These are phyloP conservation scores for Vigna hirtella DNA, from an alignment of 306 rosid species.

Conservation along the genomic window DNA sequence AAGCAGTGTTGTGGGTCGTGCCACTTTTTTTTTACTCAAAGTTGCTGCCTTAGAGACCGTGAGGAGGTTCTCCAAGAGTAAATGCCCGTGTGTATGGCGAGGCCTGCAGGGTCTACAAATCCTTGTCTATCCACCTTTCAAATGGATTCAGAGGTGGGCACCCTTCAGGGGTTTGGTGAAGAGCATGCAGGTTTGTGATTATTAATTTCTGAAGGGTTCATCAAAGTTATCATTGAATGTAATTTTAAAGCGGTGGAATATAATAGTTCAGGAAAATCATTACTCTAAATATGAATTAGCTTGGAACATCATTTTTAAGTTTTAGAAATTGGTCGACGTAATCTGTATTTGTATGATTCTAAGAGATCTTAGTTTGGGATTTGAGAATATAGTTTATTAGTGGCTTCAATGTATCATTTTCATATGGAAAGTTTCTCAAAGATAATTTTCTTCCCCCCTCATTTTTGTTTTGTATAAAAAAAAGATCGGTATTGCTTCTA, in stretches of 20 bases:
- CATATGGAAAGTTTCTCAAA: conserved; percentile 21
- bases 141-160: conserved; percentile 81
- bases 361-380: conserved; percentile 14
- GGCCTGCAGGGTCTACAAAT: conserved; percentile 85
- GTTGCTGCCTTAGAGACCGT: conserved; percentile 80
- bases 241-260: conserved; percentile 16
- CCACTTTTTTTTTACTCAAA: conserved; percentile 71
- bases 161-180: conserved; percentile 74
- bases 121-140: conserved; percentile 80
- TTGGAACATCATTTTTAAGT: conserved; percentile 10
- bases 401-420: not conserved
- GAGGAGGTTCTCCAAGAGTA: conserved; percentile 74
- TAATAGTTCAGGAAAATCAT: conserved; percentile 23
- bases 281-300: conserved; percentile 3
- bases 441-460: conserved; percentile 1
- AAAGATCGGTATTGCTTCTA: conserved; percentile 1
- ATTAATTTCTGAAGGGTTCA: conserved; percentile 23
- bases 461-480: conserved; percentile 1
- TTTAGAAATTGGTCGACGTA: conserved; percentile 11
- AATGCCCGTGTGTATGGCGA: conserved; percentile 80
- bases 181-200: conserved; percentile 79
- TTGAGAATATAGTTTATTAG: conserved; percentile 8
- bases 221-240: not conserved
- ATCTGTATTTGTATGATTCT: conserved; percentile 22
- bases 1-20: conserved; percentile 55